Conservation (phyloP, 495 filamentous ascomycete species). For the Rhypophila decipiens region DNA sequence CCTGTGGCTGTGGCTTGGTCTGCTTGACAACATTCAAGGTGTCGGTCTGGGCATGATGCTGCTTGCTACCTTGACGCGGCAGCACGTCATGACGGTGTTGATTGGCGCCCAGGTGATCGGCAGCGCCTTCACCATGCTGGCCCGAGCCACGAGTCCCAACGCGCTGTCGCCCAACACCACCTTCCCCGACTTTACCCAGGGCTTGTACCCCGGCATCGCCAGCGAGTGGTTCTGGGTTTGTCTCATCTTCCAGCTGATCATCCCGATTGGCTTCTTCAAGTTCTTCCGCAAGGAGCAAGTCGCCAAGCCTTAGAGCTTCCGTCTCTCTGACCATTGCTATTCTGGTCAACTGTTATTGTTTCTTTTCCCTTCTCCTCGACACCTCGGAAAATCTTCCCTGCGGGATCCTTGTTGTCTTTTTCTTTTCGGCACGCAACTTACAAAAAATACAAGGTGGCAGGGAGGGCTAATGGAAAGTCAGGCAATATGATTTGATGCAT, state of each 20-base stretch:
- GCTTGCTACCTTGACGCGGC: conserved; percentile 54
- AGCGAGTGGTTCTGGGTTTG: conserved; percentile 64
- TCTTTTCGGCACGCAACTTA: not conserved
- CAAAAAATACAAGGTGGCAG: not conserved
- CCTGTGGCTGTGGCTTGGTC: conserved; percentile 61
- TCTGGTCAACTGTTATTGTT: not conserved
- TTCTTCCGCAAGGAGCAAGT: conserved; percentile 71
- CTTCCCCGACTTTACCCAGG: conserved; percentile 53
- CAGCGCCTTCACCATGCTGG: conserved; percentile 49
- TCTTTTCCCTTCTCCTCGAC: too few relatives aligned
- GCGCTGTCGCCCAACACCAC: conserved; percentile 54
- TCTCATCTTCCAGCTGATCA: conserved; percentile 52
- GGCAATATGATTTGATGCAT: conserved; percentile 11
- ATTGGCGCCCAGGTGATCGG: conserved; percentile 53
- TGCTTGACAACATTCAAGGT: conserved; percentile 56
- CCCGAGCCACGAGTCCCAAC: conserved; percentile 52
- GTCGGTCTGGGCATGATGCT: conserved; percentile 61
- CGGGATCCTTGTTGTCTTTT: not conserved
- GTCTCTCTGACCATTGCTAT: not conserved
- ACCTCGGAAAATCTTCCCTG: too few relatives aligned
- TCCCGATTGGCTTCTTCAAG: conserved; percentile 60
- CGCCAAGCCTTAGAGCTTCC: conserved; percentile 48
- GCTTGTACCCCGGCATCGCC: conserved; percentile 38
- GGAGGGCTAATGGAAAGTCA: too few relatives aligned
- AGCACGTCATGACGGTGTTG: conserved; percentile 52